These are phyloP conservation scores for Paraconiothyrium sp. DNA, from an alignment of 2,329 filamentous ascomycete genomes.

Conservation along the genomic window DNA sequence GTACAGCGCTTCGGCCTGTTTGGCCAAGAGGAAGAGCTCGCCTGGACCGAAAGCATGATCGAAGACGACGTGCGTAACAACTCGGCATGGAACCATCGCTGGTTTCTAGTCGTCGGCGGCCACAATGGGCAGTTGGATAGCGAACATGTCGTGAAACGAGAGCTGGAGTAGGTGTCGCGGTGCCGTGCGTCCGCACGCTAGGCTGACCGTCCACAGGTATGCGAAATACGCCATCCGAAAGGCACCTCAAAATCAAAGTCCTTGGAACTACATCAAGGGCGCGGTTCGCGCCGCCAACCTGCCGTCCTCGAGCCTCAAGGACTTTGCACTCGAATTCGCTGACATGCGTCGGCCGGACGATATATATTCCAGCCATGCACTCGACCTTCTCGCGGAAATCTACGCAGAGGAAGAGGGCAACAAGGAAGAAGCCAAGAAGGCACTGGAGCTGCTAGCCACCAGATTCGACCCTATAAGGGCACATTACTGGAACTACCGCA, in stretches of 20 bases:
- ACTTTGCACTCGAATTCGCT: conserved; percentile 65
- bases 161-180: conserved; percentile 68
- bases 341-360: conserved; percentile 58
- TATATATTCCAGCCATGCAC: conserved; percentile 68
- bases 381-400: conserved; percentile 78
- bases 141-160: conserved; percentile 72
- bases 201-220: conserved; percentile 47
- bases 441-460: conserved; percentile 76
- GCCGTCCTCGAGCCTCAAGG: conserved; percentile 59
- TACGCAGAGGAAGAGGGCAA: conserved; percentile 64
- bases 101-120: conserved; percentile 85
- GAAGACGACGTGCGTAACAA: conserved; percentile 90
- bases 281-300: conserved; percentile 73
- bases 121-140: conserved; percentile 51
- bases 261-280: conserved; percentile 91
- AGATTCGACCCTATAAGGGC: conserved; percentile 91
- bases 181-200: background rate
- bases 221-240: conserved; percentile 76
- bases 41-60: conserved; percentile 76
- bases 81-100: conserved; percentile 96
- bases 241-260: conserved; percentile 91
- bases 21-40: conserved; percentile 69
- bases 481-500: conserved; percentile 91
- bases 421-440: conserved; percentile 71
- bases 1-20: conserved; percentile 69